Conservation (phyloP, 768 basidiomycete genomes). For the Suillus ampliporus region DNA sequence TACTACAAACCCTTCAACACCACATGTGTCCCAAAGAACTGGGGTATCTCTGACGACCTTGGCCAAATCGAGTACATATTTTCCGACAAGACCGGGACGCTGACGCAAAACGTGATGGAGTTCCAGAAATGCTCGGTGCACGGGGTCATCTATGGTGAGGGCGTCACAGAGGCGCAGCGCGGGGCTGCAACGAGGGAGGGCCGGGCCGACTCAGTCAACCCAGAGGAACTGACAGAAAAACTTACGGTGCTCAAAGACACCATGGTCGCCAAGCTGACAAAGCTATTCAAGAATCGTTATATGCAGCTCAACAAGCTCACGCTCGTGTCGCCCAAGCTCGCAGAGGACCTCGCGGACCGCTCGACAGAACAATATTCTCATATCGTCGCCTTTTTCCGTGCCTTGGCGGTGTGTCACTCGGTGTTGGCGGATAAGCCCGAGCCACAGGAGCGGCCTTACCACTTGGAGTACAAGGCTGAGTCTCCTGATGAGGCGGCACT, state of each 20-base stretch:
- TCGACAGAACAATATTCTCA: slow-evolving; percentile 63
- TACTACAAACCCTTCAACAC: slow-evolving; percentile 89
- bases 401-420: slow-evolving; percentile 91
- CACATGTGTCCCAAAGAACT: slow-evolving; percentile 92
- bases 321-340: slow-evolving; percentile 85
- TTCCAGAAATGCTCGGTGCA: slow-evolving; percentile 94
- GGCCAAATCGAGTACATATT: slow-evolving; percentile 97
- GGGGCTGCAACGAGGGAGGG: slow-evolving; percentile 90
- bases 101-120: slow-evolving; percentile 99
- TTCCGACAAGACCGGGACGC: slow-evolving; percentile 95
- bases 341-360: slow-evolving; percentile 73
- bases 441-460: slow-evolving; percentile 60
- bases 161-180: slow-evolving; percentile 92
- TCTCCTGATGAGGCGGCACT: slow-evolving; percentile 95
- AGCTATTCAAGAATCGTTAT: slow-evolving; percentile 88
- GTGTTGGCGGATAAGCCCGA: slow-evolving; percentile 84
- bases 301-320: slow-evolving; percentile 82
- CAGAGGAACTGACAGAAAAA: slow-evolving; percentile 71
- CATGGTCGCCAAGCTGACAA: slow-evolving; percentile 80
- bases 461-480: slow-evolving; percentile 92
- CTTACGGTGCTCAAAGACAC: slow-evolving; percentile 68
- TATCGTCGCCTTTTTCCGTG: slow-evolving; percentile 89
- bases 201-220: slow-evolving; percentile 63
- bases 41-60: slow-evolving; percentile 98
- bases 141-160: slow-evolving; percentile 89